phyloP scores from a whole-genome alignment of 768 basidiomycete genomes.

The Rhizopogon sp. region DNA sequence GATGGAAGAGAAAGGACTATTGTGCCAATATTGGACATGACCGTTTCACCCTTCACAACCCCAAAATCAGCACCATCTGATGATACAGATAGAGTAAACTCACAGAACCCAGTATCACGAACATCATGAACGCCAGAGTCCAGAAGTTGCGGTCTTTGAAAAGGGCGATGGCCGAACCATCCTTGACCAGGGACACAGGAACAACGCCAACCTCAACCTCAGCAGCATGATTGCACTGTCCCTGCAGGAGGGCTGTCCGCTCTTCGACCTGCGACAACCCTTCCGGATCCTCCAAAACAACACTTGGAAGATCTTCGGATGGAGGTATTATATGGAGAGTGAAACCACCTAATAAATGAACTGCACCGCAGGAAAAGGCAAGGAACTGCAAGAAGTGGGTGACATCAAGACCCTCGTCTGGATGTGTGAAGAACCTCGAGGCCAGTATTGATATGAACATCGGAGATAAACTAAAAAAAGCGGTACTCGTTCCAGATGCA shows the following conservation, averaged over 20 bases:
- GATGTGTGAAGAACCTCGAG: conserved; percentile 52
- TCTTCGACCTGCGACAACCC: conserved; percentile 20
- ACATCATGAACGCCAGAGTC: conserved; percentile 48
- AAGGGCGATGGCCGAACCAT: conserved; percentile 35
- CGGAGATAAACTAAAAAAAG: conserved; percentile 80
- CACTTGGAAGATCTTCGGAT: not conserved
- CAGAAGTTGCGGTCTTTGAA: conserved; percentile 58
- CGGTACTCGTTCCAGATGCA: conserved; percentile 62
- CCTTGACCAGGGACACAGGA: conserved; percentile 12
- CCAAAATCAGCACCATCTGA: not conserved
- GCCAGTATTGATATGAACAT: conserved; percentile 66
- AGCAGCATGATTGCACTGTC: conserved; percentile 3
- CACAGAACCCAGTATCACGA: conserved; percentile 64
- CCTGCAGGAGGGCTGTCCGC: conserved; percentile 24
- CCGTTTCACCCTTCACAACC: conserved; percentile 61
- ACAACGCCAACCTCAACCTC: conserved; percentile 18
- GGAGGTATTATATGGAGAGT: conserved; percentile 27
- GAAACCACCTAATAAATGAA: conserved; percentile 52
- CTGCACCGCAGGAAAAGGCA: conserved; percentile 44
- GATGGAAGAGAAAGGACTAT: conserved; percentile 62
- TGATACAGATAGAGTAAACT: conserved; percentile 22
- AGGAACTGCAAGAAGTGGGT: conserved; percentile 53
- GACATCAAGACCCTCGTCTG: conserved; percentile 39
- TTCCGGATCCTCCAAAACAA: conserved; percentile 3
- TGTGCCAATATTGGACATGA: conserved; percentile 78